phyloP scores from a whole-genome alignment of 352 stramenopile genomes.

The Pythium biforme region DNA sequence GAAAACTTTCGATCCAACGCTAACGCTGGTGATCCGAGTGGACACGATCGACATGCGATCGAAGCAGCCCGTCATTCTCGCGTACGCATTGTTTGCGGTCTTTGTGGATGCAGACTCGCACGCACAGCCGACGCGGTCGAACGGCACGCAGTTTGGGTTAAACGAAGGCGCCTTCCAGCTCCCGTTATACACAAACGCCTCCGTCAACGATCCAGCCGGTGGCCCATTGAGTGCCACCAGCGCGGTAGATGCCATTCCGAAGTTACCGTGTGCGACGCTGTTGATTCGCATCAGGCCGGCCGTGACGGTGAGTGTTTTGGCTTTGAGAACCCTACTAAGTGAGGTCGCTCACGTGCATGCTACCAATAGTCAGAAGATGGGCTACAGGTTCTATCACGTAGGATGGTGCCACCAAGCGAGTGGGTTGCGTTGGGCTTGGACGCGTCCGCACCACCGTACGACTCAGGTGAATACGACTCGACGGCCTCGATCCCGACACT shows the following conservation, averaged over 20 bases:
- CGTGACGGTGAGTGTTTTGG: constrained; percentile 32
- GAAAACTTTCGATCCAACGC: constrained; percentile 68
- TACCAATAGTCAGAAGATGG: constrained; percentile 49
- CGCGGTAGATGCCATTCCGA: constrained; percentile 36
- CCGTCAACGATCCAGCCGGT: constrained; percentile 31
- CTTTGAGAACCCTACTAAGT: not conserved
- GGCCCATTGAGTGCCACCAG: constrained; percentile 34
- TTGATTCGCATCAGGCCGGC: constrained; percentile 64
- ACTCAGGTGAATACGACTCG: constrained; percentile 52
- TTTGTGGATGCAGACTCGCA: constrained; percentile 72
- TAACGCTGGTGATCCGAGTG: constrained; percentile 82
- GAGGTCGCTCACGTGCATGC: constrained; percentile 4
- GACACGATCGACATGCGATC: constrained; percentile 72
- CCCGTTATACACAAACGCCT: constrained; percentile 53
- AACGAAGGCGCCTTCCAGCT: constrained; percentile 81
- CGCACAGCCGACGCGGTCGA: constrained; percentile 50
- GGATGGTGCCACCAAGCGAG: constrained; percentile 40
- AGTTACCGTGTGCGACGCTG: constrained; percentile 78
- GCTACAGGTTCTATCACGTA: constrained; percentile 53
- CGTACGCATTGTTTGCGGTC: constrained; percentile 65
- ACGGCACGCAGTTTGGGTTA: constrained; percentile 48
- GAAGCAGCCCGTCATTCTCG: constrained; percentile 58
- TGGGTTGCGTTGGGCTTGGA: constrained; percentile 55
- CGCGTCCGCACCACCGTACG: constrained; percentile 46
- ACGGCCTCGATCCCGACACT: constrained; percentile 36